Evolutionary conservation across 495 filamentous ascomycete genomes (phyloP).

Genomic region (Podospora pseudocomata): DNA sequence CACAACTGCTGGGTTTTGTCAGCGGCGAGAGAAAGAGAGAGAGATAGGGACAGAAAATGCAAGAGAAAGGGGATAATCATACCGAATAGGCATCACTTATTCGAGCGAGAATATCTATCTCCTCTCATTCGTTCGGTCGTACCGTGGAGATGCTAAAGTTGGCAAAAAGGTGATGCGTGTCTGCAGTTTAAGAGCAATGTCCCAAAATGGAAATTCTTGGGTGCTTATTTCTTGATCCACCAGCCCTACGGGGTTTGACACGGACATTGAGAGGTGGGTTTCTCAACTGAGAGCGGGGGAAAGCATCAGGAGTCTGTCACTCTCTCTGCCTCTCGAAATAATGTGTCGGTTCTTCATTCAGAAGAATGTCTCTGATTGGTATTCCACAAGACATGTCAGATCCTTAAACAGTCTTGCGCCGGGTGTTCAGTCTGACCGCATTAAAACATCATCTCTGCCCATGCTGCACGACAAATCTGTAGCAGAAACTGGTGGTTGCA

Average conservation of each 20-base stretch:
- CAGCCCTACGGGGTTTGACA: neutral
- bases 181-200: neutral
- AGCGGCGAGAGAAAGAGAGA: neutral
- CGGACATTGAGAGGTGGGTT: neutral
- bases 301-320: neutral
- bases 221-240: neutral
- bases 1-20: neutral
- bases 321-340: neutral
- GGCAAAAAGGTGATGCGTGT: neutral
- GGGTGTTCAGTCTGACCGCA: neutral
- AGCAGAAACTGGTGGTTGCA: neutral
- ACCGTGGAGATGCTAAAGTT: neutral
- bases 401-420: neutral
- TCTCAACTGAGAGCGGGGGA: too few relatives aligned
- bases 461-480: neutral
- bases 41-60: neutral
- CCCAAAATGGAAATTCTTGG: neutral
- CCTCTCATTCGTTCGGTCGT: neutral
- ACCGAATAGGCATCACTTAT: neutral
- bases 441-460: neutral
- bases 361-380: slow-evolving; percentile 8
- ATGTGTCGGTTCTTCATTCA: neutral
- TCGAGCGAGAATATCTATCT: neutral
- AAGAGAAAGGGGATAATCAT: neutral
- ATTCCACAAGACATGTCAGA: slow-evolving; percentile 4